A percentile compares a stretch with the other conserved stretches of the same genome.
Conservation (phyloP, 352 stramenopile genomes). For the Blastocystis sp. region DNA sequence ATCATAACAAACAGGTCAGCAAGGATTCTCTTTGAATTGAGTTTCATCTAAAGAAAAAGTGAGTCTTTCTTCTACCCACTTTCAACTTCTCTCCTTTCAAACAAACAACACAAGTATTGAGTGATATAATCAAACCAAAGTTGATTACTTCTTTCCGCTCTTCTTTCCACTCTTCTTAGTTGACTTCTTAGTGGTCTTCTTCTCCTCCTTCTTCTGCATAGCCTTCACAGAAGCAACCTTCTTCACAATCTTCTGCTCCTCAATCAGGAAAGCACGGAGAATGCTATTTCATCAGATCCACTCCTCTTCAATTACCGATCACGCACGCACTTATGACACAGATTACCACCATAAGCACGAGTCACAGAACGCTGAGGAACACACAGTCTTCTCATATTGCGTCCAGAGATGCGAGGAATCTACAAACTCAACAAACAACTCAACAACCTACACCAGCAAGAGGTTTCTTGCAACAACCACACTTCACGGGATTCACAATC, state of each 20-base stretch:
- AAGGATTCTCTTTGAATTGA: neutral
- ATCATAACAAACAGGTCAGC: neutral
- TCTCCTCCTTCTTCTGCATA: neutral
- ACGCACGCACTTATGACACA: too few species aligned
- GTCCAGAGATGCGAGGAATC: slow-evolving; percentile 52
- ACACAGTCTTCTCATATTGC: too few species aligned
- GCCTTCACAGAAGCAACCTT: neutral
- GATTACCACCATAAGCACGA: too few species aligned
- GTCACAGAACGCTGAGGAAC: too few species aligned
- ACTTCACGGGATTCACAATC: slow-evolving; percentile 83
- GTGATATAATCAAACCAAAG: slow-evolving; percentile 15
- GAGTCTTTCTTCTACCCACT: neutral
- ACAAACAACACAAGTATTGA: slow-evolving; percentile 38
- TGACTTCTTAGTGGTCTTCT: neutral
- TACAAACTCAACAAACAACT: neutral
- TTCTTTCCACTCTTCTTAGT: slow-evolving; percentile 23
- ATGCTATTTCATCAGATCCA: neutral
- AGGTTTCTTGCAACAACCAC: slow-evolving; percentile 86
- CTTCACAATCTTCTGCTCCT: too few species aligned
- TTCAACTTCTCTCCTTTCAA: neutral
- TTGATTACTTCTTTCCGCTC: neutral
- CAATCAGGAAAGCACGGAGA: too few species aligned
- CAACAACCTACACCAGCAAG: slow-evolving; percentile 71
- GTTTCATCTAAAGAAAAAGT: neutral
- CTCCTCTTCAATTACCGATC: neutral